Conservation (phyloP, 495 filamentous ascomycete genomes). For the Penicillium ochrochloron region DNA sequence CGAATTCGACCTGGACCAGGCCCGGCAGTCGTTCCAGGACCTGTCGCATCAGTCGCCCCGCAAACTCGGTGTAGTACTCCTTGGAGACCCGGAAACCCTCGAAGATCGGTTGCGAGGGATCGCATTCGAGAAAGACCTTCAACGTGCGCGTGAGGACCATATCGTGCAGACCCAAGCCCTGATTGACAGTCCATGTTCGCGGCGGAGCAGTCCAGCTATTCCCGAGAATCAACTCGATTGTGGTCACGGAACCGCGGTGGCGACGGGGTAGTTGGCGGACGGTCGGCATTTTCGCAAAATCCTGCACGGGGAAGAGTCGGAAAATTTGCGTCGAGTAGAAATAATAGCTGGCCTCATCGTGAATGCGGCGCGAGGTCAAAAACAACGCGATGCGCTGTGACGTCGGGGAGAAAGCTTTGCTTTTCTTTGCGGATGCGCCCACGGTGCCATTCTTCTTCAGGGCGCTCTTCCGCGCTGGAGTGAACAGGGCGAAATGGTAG, state of each 20-base stretch:
- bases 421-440: slow-evolving; percentile 77
- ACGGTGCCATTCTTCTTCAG: slow-evolving; percentile 50
- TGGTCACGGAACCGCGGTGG: slow-evolving; percentile 68
- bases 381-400: slow-evolving; percentile 63
- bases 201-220: slow-evolving; percentile 82
- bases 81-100: slow-evolving; percentile 69
- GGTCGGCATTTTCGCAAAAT: slow-evolving; percentile 66
- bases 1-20: slow-evolving; percentile 70
- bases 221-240: slow-evolving; percentile 77
- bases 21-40: slow-evolving; percentile 64
- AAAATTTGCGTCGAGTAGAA: slow-evolving; percentile 81
- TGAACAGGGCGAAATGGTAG: slow-evolving; percentile 66
- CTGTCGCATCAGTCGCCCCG: slow-evolving; percentile 57
- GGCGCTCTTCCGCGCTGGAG: slow-evolving; percentile 39
- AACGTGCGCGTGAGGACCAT: slow-evolving; percentile 64
- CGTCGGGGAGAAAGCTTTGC: slow-evolving; percentile 54
- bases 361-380: slow-evolving; percentile 64
- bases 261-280: slow-evolving; percentile 51
- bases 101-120: slow-evolving; percentile 75
- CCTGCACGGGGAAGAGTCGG: slow-evolving; percentile 75
- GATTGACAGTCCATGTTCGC: slow-evolving; percentile 70
- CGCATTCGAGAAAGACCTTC: slow-evolving; percentile 77
- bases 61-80: slow-evolving; percentile 79
- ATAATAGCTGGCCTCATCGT: slow-evolving; percentile 70
- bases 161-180: slow-evolving; percentile 66